phyloP scores from a whole-genome alignment of 306 rosid genomes.

The Pterocarpus macrocarpus region DNA sequence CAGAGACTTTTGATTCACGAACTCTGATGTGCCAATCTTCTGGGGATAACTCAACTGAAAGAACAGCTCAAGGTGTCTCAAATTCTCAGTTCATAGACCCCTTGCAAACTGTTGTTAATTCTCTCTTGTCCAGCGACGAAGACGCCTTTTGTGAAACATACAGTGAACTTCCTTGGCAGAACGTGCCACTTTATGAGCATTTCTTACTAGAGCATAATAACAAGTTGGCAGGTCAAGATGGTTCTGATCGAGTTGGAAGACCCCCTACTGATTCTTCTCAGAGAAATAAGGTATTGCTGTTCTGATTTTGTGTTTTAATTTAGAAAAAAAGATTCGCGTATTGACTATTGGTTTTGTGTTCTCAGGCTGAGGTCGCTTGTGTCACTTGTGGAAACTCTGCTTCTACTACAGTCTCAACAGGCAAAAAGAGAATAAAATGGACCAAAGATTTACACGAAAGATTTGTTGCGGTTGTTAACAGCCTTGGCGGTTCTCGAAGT shows the following conservation, averaged over 20 bases:
- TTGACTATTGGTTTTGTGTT: conserved; percentile 9
- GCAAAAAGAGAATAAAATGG: conserved; percentile 52
- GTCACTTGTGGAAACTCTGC: conserved; percentile 3
- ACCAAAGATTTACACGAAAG: conserved; percentile 51
- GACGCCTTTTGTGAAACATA: neutral
- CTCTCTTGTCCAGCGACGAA: neutral
- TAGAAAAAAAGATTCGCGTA: neutral
- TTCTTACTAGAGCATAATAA: neutral
- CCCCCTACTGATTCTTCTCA: neutral
- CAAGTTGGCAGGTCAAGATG: neutral
- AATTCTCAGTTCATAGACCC: neutral
- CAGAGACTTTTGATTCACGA: neutral
- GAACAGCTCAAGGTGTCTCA: too few species aligned
- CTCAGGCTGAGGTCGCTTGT: conserved; percentile 1
- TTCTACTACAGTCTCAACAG: conserved; percentile 7
- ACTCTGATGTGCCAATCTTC: neutral
- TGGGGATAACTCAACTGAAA: neutral
- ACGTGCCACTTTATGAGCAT: conserved; percentile 16
- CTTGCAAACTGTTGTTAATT: neutral
- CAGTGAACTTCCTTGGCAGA: neutral
- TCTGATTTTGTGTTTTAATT: neutral
- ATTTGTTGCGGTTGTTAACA: conserved; percentile 39
- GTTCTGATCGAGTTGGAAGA: neutral
- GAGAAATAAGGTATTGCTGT: neutral
- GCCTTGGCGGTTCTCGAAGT: conserved; percentile 52